phyloP scores from a whole-genome alignment of 176 grass and related monocot genomes.

The Oryza longistaminata region DNA sequence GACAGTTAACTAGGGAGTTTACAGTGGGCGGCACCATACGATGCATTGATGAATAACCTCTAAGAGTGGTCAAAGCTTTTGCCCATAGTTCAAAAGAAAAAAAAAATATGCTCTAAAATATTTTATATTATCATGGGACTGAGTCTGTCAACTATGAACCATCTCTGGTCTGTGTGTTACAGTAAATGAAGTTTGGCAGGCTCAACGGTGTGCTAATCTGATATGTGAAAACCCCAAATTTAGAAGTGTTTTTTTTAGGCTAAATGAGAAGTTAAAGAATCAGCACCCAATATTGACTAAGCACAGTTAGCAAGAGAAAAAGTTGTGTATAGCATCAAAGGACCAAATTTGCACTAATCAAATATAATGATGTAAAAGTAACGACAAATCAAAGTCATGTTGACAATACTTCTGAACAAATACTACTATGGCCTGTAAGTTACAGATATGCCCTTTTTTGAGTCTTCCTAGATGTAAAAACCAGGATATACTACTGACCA shows the following conservation, averaged over 20 bases:
- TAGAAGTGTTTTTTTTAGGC: background rate
- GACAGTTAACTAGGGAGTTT: background rate
- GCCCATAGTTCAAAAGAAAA: background rate
- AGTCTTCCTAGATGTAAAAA: background rate
- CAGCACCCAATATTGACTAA: background rate
- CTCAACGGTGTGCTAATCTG: background rate
- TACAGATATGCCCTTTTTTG: background rate
- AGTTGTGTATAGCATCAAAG: background rate
- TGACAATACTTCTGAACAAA: background rate
- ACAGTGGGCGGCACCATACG: background rate
- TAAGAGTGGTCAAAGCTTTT: background rate
- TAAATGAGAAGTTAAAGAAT: background rate
- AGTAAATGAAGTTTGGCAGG: background rate
- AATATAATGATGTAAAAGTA: background rate
- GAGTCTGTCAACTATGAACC: background rate
- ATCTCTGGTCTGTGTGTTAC: background rate
- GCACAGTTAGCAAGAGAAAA: background rate
- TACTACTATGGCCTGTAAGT: background rate
- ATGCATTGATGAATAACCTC: too few relatives aligned
- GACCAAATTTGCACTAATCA: background rate
- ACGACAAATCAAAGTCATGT: background rate
- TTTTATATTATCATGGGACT: background rate
- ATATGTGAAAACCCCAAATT: too few relatives aligned
- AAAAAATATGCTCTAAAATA: background rate
- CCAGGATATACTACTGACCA: background rate